phyloP scores from a whole-genome alignment of 495 filamentous ascomycete species.

The Xanthoparmelia taractica region DNA sequence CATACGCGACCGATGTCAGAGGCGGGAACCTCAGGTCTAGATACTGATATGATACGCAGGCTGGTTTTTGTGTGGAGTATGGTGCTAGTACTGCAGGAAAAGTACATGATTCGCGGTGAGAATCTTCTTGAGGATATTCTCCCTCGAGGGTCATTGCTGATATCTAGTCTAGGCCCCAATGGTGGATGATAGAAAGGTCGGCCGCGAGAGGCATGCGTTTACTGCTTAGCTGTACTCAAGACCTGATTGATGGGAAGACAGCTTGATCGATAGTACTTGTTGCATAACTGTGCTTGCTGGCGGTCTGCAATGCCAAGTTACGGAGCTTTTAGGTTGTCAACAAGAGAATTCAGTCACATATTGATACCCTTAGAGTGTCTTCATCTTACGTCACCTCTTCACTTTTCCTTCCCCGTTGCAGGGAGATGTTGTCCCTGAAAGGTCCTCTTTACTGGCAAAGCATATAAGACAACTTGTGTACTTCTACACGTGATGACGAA shows the following conservation, averaged over 20 bases:
- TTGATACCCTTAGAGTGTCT: not conserved
- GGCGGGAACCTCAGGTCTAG: not conserved
- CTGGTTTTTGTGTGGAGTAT: not conserved
- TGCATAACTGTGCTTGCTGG: not conserved
- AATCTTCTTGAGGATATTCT: not conserved
- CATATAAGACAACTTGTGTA: not conserved
- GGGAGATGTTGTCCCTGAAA: not conserved
- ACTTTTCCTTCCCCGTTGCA: not conserved
- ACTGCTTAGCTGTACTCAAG: too few species aligned
- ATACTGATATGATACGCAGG: not conserved
- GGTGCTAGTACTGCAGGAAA: constrained; percentile 6
- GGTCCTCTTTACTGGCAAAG: not conserved
- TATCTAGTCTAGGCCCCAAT: not conserved
- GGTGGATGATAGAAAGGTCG: not conserved
- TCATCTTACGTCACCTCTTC: not conserved
- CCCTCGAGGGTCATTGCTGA: not conserved
- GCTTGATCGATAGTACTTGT: not conserved
- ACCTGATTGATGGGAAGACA: not conserved
- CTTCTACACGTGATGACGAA: not conserved
- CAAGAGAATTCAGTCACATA: not conserved
- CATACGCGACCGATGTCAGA: not conserved
- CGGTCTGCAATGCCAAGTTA: not conserved
- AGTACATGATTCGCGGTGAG: not conserved
- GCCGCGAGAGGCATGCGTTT: not conserved
- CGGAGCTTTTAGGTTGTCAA: not conserved